Evolutionary conservation across 2,329 filamentous ascomycete genomes (phyloP).

Genomic region (Ophioceras dolichostomum): DNA sequence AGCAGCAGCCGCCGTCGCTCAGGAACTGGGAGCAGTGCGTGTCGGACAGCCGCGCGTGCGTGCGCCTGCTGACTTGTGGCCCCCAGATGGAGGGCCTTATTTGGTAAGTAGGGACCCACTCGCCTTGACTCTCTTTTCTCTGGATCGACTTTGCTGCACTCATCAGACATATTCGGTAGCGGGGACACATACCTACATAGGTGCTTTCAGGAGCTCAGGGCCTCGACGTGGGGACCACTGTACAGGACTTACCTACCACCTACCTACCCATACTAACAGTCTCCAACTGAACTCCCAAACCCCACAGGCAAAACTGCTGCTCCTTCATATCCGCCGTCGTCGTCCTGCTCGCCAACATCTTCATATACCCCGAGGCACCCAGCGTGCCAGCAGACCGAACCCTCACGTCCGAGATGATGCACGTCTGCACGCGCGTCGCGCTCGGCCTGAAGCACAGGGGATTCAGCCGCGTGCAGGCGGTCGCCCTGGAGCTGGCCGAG

Average conservation of each 20-base stretch:
- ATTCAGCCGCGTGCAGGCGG: neutral
- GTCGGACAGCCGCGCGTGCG: slow-evolving; percentile 19
- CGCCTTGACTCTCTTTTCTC: no score
- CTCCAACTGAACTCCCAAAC: no score
- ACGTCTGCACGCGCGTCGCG: neutral
- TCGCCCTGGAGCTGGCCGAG: neutral
- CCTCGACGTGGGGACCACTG: no score
- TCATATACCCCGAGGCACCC: slow-evolving; percentile 14
- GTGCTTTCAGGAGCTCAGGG: no score
- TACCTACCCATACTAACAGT: no score
- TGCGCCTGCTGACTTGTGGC: slow-evolving; percentile 17
- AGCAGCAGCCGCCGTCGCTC: slow-evolving; percentile 9
- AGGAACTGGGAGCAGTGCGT: slow-evolving; percentile 20
- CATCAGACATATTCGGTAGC: no score
- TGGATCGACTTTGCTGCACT: no score
- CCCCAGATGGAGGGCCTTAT: slow-evolving; percentile 15
- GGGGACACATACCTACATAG: no score
- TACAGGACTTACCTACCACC: no score
- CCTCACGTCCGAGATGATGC: neutral
- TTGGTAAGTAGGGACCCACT: no score
- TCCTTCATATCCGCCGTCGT: slow-evolving; percentile 20
- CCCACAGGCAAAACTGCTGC: slow-evolving; percentile 11
- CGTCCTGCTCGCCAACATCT: slow-evolving; percentile 20
- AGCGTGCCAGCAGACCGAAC: neutral
- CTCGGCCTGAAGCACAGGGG: neutral